phyloP scores from a whole-genome alignment of 2,329 filamentous ascomycete species.

The Xylaria digitata region DNA sequence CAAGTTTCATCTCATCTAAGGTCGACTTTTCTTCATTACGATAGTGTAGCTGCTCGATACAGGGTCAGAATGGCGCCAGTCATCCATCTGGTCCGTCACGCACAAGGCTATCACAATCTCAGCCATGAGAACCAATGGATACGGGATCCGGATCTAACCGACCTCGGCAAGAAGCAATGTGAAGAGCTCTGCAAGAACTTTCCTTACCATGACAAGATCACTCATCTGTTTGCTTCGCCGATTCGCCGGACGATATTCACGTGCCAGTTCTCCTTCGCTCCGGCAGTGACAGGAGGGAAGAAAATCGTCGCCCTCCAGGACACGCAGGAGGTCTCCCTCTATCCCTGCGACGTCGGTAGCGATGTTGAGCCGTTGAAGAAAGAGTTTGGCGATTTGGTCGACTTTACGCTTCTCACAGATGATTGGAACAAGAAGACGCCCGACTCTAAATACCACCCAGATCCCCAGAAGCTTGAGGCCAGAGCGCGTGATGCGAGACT shows the following conservation, averaged over 20 bases:
- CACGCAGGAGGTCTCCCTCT: constrained; percentile 80
- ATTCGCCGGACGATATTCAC: constrained; percentile 85
- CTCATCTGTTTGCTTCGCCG: constrained; percentile 80
- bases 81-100: constrained; percentile 78
- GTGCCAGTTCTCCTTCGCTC: constrained; percentile 74
- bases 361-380: constrained; percentile 63
- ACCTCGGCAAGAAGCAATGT: constrained; percentile 81
- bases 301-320: constrained; percentile 76
- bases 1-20: not conserved
- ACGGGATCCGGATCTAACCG: constrained; percentile 82
- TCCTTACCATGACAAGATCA: constrained; percentile 71
- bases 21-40: not conserved
- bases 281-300: constrained; percentile 58
- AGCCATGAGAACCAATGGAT: constrained; percentile 74
- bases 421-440: constrained; percentile 78
- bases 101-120: constrained; percentile 86
- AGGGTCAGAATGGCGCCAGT: constrained; percentile 59
- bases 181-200: constrained; percentile 69
- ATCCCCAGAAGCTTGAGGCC: constrained; percentile 64
- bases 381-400: constrained; percentile 72
- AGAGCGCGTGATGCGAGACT: constrained; percentile 70
- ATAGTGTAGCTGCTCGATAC: not conserved
- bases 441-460: constrained; percentile 59
- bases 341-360: constrained; percentile 81
- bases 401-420: constrained; percentile 69